Evolutionary conservation across 1,284 basidiomycete genomes (phyloP), one percentile per base, ranked within the genome.

Genomic region (Leccinum ponderosum): DNA sequence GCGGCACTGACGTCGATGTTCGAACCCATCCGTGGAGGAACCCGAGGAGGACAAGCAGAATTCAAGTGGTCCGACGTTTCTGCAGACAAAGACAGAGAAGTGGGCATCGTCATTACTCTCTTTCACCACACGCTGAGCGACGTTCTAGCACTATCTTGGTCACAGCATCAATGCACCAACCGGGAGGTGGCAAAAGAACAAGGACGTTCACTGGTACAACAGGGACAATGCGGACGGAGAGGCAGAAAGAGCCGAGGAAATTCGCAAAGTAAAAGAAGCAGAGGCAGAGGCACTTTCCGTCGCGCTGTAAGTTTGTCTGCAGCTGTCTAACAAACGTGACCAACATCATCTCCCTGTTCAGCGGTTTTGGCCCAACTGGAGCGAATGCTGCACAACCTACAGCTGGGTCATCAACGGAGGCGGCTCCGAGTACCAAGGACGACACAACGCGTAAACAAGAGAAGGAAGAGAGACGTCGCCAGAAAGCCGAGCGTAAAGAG

Each of bases 131-230:
- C 15, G 17, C 54, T 64, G 52, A 68, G 47, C 25, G 17, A 55
- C 48, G 15, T 56, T 44, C 63, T 74, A 95, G 88, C 90, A 95
- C 75, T 96, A 96, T 73, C 86, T 97, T 1, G 94, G 94, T 4
- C 91, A 94, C 70, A 94, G 93, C 64, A 88, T 96, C 76, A 95
- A 96, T 69, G 94, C 94, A 1, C 94, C 94, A 0, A 93, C 92
- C 2, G 94, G 95, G 3, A 81, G 95, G 64, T 97, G 94, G 94
- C 94, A 97, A 77, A 95, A 95, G 78, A 93, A 94, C 78, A 94
- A 95, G 73, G 94, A 97, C 69, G 79, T 97, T 17, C 94, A 97
- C 72, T 97, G 94, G 94, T 97, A 97, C 72, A 85, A 79, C 64
- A 86, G 94, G 37, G 92, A 95, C 2, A 48, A 69, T 11, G 67